A percentile compares a stretch with the other conserved stretches of the same genome.
Conservation (phyloP, 2,329 filamentous ascomycete species). For the Botrytis pseudocinerea region DNA sequence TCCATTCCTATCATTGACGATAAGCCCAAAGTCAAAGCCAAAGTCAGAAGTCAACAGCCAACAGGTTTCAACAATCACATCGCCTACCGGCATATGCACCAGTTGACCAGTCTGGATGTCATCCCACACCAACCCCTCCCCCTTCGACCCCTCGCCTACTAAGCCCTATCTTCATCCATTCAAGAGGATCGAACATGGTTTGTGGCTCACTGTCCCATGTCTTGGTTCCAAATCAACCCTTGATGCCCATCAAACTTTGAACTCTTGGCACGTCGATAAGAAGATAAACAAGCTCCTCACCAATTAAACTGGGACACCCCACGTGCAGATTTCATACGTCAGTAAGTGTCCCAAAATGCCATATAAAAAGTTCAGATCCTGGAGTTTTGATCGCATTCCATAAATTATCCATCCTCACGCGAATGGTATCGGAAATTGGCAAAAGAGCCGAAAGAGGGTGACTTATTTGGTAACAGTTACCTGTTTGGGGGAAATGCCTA, state of each 20-base stretch:
- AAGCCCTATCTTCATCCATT: slow-evolving; percentile 17
- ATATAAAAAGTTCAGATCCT: slow-evolving; percentile 16
- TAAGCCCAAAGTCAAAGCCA: not conserved
- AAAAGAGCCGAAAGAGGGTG: not conserved
- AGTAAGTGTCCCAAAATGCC: not conserved
- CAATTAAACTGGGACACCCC: slow-evolving; percentile 5
- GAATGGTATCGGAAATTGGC: slow-evolving; percentile 5
- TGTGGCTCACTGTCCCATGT: not conserved
- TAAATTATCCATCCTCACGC: not conserved
- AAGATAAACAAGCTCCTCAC: slow-evolving; percentile 15
- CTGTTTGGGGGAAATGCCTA: slow-evolving; percentile 9
- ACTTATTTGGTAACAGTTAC: slow-evolving; percentile 9
- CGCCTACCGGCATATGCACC: not conserved
- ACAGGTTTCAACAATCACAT: not conserved
- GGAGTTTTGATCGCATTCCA: slow-evolving; percentile 1
- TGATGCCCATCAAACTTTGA: not conserved
- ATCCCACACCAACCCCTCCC: not conserved
- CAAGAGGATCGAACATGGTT: not conserved
- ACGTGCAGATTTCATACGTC: slow-evolving; percentile 20
- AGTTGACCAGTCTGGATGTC: not conserved
- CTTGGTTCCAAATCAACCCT: not conserved
- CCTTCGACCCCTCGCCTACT: slow-evolving; percentile 12
- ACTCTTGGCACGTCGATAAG: slow-evolving; percentile 22
- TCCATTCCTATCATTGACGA: not conserved
- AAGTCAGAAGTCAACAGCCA: not conserved